Evolutionary conservation across 305 asterid species (phyloP), one percentile per base, ranked within the genome.

Genomic region (Fraxinus sp.): DNA sequence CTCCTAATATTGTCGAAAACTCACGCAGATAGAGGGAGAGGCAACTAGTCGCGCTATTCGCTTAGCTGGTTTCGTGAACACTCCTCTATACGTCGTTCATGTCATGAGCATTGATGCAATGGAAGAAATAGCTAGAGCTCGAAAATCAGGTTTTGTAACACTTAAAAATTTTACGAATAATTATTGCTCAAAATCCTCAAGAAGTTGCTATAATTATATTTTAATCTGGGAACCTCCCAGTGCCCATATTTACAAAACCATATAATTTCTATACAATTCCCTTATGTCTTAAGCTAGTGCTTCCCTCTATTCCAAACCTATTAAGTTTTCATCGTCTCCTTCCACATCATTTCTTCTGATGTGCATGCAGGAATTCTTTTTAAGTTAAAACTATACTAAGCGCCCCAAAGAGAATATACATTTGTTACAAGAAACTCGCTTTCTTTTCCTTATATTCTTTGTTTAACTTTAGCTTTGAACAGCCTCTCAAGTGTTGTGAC

Each of bases 101-200:
- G 98, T 96, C 89, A 96, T 96, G 99, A 94, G 98, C 91, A 96
- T 92, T 78, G 97, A 96, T 83, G 99, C 99, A 37, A 88, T 94
- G 98, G 99, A 94, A 87, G 98, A 96, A 92, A 87, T 96, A 79
- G 98, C 97, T 74, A 93, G 85, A 90, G 99, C 98, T 89, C 91
- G 97, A 79, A 94, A 91, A 95, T 89, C 94, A 91, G 99, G 99
- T 22, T 96, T 78, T 14, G 79, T 49, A 64, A 41, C 37, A 68
- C 77, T 79, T 46, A 8, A 14, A 10, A 30, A 4, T 28, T 70
- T 70, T 26, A 28, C 74, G 28, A 68, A 13, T 30, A 70, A 70
- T 70, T 70, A n/a, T 70, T 70, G 75, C 75, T 14, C 37, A 28
- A 70, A 70, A 28, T 70, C 75, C 75, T 14, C 41, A 70, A 28